Evolutionary conservation across 1,284 basidiomycete species (phyloP), one percentile per base, ranked within the genome.

Genomic region (Pholiota adiposa): DNA sequence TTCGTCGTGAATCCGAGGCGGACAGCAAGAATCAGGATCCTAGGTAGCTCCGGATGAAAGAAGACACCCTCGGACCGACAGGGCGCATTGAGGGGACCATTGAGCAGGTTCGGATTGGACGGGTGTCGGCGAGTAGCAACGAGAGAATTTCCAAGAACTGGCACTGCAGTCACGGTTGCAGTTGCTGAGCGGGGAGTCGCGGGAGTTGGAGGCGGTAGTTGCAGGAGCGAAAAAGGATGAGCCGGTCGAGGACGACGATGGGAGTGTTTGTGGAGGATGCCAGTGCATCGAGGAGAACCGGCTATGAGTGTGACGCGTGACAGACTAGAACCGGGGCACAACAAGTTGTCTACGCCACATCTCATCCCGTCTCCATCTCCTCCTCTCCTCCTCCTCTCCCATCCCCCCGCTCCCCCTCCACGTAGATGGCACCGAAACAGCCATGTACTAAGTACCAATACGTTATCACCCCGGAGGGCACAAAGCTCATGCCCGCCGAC

Each of bases 401-500:
- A 36, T 50, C 59, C 63, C 54, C 53, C 60, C 50, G 63, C 65
- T 58, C 56, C 68, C 46, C 60, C 65, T 64, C 60, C 65, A 63
- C 58, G 62, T 81, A 72, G 70, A 89, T 89, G 88, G 84, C 87
- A 67, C 80, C 82, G 68, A 86, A 86, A 71, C 82, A 83, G 62
- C 79, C 83, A 67, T 87, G 85, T 72, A 82, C 83, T 65, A 89
- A 87, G 72, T 90, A 88, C 72, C 83, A 90, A 79, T 90, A 89
- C 79, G 83, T 90, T 64, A 78, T 87, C 66, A 89, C 88, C 61
- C 71, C 85, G 33, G 71, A 79, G 31, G 86, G 86, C 60, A 85
- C 87, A 60, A 88, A 88, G 79, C 87, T 89, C 68, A 75, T 89
- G 58, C 86, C 87, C 55, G 85, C 89, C 67, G 79, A 83, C 66